A percentile compares a stretch with the other conserved stretches of the same genome.
phyloP scores from a whole-genome alignment of 805 yeast genomes.

The Spathaspora hagerdaliae region DNA sequence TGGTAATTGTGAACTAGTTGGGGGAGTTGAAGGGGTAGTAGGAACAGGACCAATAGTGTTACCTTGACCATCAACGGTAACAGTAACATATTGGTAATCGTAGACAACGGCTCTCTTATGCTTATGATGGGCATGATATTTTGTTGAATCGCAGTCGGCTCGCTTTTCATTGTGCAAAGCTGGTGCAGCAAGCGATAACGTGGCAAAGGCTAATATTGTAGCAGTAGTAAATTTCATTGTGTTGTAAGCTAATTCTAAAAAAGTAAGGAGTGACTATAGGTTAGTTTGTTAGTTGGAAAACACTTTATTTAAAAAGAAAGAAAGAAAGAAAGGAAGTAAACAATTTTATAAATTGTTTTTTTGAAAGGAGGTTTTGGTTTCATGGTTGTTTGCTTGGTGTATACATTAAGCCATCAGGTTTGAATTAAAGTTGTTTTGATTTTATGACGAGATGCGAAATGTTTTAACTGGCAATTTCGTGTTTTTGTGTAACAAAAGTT shows the following conservation, averaged over 20 bases:
- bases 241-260: not conserved
- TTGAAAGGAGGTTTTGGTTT: not conserved
- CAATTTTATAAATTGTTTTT: not conserved
- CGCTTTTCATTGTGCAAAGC: slow-evolving; percentile 18
- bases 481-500: slow-evolving; percentile 1
- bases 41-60: slow-evolving; percentile 23
- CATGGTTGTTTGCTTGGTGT: not conserved
- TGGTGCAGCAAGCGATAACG: slow-evolving; percentile 18
- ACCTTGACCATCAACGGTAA: slow-evolving; percentile 42
- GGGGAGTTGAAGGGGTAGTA: slow-evolving; percentile 15
- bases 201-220: slow-evolving; percentile 9
- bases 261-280: slow-evolving; percentile 10
- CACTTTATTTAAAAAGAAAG: not conserved
- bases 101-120: slow-evolving; percentile 56
- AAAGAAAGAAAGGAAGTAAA: not conserved
- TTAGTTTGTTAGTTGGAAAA: slow-evolving; percentile 3
- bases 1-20: not conserved
- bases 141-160: slow-evolving; percentile 38
- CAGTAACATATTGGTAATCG: slow-evolving; percentile 39
- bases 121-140: slow-evolving; percentile 56
- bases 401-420: not conserved
- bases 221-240: slow-evolving; percentile 8
- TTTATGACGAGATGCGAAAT: not conserved
- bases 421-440: not conserved
- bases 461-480: not conserved